Conservation (phyloP, 2,329 filamentous ascomycete genomes). For the Fragosphaeria purpurea region DNA sequence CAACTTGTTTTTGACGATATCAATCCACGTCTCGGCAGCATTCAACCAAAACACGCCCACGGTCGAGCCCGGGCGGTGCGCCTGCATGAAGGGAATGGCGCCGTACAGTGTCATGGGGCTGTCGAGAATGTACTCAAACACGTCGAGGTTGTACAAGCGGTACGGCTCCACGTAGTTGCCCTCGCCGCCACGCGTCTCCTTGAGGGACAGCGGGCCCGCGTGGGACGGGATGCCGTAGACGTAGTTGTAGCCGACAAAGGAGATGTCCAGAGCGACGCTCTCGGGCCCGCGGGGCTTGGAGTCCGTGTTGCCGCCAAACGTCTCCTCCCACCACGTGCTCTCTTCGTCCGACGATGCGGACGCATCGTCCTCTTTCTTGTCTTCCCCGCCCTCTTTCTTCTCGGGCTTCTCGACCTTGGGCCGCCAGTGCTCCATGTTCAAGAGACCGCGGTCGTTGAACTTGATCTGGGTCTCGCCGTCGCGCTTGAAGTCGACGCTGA, state of each 20-base stretch:
- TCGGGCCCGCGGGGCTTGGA: constrained; percentile 92
- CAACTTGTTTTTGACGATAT: constrained; percentile 73
- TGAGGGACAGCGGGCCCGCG: constrained; percentile 76
- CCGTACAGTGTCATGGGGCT: constrained; percentile 98
- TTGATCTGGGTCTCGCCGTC: constrained; percentile 74
- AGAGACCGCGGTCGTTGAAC: constrained; percentile 77
- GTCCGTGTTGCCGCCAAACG: constrained; percentile 90
- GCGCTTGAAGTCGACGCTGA: constrained; percentile 76
- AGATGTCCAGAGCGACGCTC: constrained; percentile 81
- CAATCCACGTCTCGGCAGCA: constrained; percentile 93
- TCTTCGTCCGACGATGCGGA: constrained; percentile 47
- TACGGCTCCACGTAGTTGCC: constrained; percentile 85
- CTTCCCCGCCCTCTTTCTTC: constrained; percentile 38
- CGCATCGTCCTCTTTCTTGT: constrained; percentile 27
- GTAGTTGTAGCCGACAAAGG: constrained; percentile 82
- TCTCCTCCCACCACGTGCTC: constrained; percentile 96
- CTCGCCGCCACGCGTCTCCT: constrained; percentile 79
- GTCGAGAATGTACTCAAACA: constrained; percentile 95
- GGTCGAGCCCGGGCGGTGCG: constrained; percentile 84
- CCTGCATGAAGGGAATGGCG: constrained; percentile 96
- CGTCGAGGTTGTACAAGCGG: constrained; percentile 89
- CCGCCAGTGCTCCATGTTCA: constrained; percentile 96
- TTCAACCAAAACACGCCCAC: constrained; percentile 98
- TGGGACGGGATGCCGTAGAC: constrained; percentile 95
- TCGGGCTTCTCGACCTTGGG: constrained; percentile 62